Evolutionary conservation across 345 rosid species (phyloP).

Genomic region (Camelina sativa): DNA sequence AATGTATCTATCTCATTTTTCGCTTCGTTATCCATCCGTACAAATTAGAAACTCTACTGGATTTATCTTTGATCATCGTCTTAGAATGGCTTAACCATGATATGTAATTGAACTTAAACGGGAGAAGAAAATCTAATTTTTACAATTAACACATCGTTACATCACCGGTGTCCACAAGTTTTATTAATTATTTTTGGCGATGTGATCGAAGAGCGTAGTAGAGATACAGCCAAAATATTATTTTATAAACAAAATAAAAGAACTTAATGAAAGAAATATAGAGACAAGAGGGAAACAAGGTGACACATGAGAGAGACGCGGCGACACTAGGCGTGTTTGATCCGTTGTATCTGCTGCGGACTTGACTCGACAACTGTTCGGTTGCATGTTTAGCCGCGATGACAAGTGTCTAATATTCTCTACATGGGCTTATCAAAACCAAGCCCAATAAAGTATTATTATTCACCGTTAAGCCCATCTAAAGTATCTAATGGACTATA

Average conservation of each 20-base stretch:
- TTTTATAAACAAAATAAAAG: background rate
- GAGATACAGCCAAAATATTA: constrained; percentile 10
- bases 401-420: constrained; percentile 17
- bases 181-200: background rate
- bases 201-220: constrained; percentile 17
- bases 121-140: background rate
- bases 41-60: no score
- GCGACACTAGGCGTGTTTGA: constrained; percentile 38
- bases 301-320: constrained; percentile 31
- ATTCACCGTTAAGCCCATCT: background rate
- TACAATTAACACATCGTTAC: constrained; percentile 5
- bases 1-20: constrained; percentile 24
- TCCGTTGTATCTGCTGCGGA: constrained; percentile 12
- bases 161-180: background rate
- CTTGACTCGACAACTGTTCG: constrained; percentile 41
- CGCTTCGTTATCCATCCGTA: constrained; percentile 1
- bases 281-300: background rate
- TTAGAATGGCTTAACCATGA: background rate
- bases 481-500: background rate
- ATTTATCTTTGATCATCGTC: background rate
- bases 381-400: constrained; percentile 38
- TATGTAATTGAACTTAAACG: background rate
- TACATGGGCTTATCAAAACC: background rate
- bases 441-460: background rate
- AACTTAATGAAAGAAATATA: background rate